These are phyloP conservation scores for Hondaea fermentalgiana DNA, from an alignment of 108 stramenopile species.

Conservation along the genomic window DNA sequence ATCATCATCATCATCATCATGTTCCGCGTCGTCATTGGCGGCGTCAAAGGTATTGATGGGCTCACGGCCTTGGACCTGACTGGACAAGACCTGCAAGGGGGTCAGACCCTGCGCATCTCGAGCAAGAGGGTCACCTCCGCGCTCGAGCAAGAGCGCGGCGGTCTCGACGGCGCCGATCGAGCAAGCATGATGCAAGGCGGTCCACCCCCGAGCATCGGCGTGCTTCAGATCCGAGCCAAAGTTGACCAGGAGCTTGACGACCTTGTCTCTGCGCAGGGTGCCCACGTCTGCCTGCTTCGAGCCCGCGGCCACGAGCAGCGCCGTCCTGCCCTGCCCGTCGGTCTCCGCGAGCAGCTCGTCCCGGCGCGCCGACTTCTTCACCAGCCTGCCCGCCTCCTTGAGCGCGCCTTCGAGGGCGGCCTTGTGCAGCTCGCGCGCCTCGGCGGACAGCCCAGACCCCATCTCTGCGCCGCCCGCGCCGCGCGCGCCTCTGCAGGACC, in stretches of 20 bases:
- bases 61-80: background rate
- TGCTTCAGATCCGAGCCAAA: background rate
- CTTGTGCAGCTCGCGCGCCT: background rate
- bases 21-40: background rate
- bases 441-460: background rate
- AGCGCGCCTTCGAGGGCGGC: background rate
- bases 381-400: background rate
- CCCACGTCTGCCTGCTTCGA: background rate
- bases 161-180: conserved; percentile 17
- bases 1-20: background rate
- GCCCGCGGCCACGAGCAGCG: background rate
- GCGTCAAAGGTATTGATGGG: background rate
- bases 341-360: background rate
- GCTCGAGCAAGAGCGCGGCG: background rate
- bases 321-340: background rate
- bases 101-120: background rate
- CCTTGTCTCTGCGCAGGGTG: background rate
- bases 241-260: background rate
- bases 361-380: background rate
- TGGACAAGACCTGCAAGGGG: background rate
- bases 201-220: background rate
- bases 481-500: background rate
- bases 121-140: background rate
- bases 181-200: background rate
- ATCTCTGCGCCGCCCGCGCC: background rate